Evolutionary conservation across 2,329 filamentous ascomycete species (phyloP).

Genomic region (Dactylellina haptotyla): DNA sequence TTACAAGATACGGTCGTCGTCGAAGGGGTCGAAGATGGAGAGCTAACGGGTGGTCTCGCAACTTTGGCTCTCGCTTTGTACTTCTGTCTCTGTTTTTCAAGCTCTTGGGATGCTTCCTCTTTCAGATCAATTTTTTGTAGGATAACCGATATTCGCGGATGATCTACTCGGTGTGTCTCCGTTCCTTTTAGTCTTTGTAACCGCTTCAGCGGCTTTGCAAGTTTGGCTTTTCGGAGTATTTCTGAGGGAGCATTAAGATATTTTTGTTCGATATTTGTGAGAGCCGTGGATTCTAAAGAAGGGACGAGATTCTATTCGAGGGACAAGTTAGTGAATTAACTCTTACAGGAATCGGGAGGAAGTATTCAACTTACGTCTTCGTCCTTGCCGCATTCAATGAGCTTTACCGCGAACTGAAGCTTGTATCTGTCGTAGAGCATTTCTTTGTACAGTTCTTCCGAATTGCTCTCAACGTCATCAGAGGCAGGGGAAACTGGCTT

Average conservation of each 20-base stretch:
- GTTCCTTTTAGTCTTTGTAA: conserved; percentile 23
- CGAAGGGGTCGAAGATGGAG: not conserved
- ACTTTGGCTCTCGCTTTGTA: not conserved
- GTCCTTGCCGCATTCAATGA: conserved; percentile 38
- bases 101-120: conserved; percentile 9
- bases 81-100: not conserved
- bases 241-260: conserved; percentile 25
- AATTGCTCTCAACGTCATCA: conserved; percentile 4
- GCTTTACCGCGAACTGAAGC: conserved; percentile 45
- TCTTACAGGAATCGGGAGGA: not conserved
- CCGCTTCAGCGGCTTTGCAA: conserved; percentile 28
- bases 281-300: conserved; percentile 34
- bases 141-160: conserved; percentile 24
- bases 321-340: not conserved
- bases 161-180: conserved; percentile 34
- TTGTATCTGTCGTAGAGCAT: conserved; percentile 51
- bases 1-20: not conserved
- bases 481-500: not conserved
- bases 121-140: conserved; percentile 14
- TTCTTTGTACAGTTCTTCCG: conserved; percentile 31
- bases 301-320: conserved; percentile 30
- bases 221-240: conserved; percentile 27
- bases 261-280: conserved; percentile 45
- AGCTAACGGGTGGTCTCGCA: not conserved
- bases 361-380: conserved; percentile 34